Evolutionary conservation across 306 rosid genomes (phyloP), one percentile per base, ranked within the genome.

Genomic region (Trifolium repens): DNA sequence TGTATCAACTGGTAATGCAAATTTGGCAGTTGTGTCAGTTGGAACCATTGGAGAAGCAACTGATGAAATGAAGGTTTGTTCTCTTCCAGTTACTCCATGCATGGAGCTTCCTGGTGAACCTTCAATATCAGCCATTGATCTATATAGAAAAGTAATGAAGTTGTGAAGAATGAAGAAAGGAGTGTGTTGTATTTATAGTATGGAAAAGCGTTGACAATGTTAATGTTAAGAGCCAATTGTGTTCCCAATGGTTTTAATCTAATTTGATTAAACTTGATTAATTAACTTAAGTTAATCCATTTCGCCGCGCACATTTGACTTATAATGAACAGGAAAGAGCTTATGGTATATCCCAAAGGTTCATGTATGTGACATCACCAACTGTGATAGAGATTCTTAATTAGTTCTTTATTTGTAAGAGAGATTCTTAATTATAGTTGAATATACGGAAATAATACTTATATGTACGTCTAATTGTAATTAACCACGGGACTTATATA

Each of bases 81-180:
- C 98, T 53, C 78, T 81, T 0, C 98, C 98, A 0, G 96, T 93
- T 1, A 91, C 98, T 79, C 97, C 98, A 79, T 91, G 97, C 97
- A 93, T 93, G 81, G 98, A 93, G 91, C 93, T 91, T 65, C 96
- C 97, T 7, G 98, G 97, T 22, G 89, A 85, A 1, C 93, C 97
- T 8, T 87, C 88, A 9, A 71, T 42, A 1, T 81, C 84, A 11
- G 44, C 75, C 94, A 89, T 87, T 39, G 44, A 22, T 22, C 34
- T 55, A 55, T 19, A 55, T 55, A 55, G 15, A 26, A 8, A 34
- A 19, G 9, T 14, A 7, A 26, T 50, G 65, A 34, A 17, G 40
- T 59, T 76, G 76, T 79, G 85, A 46, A 35, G 5, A 58, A 42
- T 4, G 37, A 22, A 1, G 9, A 7, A 43, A 32, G 58, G 71